Evolutionary conservation across 1,284 basidiomycete genomes (phyloP).

Genomic region (Puccinia brachypodii): DNA sequence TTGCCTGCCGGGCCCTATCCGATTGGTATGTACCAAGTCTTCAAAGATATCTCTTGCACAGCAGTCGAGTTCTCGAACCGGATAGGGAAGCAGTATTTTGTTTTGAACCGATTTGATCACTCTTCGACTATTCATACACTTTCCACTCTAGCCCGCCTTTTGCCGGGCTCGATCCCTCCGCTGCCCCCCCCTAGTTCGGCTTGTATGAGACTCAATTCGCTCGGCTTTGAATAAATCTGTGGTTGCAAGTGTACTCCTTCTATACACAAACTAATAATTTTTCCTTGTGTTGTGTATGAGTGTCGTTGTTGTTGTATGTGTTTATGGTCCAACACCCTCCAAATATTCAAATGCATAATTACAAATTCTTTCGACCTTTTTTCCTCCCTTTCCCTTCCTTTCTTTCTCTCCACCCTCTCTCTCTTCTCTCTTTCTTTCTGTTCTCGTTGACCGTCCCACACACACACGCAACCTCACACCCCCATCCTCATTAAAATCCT

Average conservation of each 20-base stretch:
- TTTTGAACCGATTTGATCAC: no score
- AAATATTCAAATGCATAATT: conserved; percentile 22
- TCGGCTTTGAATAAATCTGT: conserved; percentile 1
- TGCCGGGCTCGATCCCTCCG: neutral
- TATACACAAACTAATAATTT: neutral
- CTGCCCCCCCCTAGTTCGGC: neutral
- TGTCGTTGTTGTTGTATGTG: neutral
- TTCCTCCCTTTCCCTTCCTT: neutral
- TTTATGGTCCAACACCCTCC: neutral
- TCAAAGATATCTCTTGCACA: neutral
- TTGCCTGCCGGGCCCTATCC: no score
- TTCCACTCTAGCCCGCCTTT: neutral
- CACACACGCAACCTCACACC: no score
- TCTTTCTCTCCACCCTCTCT: neutral
- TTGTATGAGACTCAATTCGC: neutral
- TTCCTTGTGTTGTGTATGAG: neutral
- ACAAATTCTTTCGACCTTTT: conserved; percentile 1
- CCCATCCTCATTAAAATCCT: no score
- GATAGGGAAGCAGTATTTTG: neutral
- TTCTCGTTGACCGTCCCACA: no score
- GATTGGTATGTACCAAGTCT: neutral
- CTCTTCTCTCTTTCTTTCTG: neutral
- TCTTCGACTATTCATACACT: no score
- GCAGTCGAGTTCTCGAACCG: neutral
- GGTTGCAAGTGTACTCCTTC: neutral